These are phyloP conservation scores for Salix exigua DNA, from an alignment of 345 rosid species.

Conservation along the genomic window DNA sequence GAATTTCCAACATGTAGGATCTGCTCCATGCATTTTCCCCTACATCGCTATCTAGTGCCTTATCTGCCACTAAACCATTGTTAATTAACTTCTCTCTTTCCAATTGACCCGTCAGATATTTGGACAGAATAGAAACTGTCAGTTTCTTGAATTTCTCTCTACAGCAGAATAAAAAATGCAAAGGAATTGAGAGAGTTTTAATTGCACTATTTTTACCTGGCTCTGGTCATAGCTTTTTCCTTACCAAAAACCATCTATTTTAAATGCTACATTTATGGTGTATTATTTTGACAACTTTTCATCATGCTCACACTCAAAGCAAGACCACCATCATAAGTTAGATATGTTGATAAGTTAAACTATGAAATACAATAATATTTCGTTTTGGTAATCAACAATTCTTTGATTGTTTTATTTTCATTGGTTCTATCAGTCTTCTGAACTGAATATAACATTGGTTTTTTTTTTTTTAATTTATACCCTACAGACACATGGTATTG, in stretches of 20 bases:
- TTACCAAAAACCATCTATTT: neutral
- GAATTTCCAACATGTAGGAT: neutral
- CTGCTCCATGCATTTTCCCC: neutral
- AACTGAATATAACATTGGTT: conserved; percentile 19
- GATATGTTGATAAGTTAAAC: neutral
- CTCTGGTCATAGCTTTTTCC: neutral
- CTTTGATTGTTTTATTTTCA: neutral
- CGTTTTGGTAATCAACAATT: neutral
- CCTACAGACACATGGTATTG: conserved; percentile 88
- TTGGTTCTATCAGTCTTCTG: neutral
- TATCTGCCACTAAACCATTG: neutral
- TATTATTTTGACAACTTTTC: neutral
- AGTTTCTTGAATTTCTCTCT: neutral
- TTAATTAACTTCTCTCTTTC: neutral
- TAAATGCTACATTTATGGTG: no score
- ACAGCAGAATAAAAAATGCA: neutral
- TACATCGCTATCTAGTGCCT: neutral
- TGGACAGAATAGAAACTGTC: neutral
- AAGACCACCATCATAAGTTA: neutral
- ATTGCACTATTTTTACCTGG: neutral
- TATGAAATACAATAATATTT: neutral
- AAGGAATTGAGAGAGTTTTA: neutral
- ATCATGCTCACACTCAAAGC: neutral
- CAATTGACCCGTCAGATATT: neutral
- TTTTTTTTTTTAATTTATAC: conserved; percentile 3